phyloP scores from a whole-genome alignment of 495 filamentous ascomycete species.

The Penicilliopsis zonata region DNA sequence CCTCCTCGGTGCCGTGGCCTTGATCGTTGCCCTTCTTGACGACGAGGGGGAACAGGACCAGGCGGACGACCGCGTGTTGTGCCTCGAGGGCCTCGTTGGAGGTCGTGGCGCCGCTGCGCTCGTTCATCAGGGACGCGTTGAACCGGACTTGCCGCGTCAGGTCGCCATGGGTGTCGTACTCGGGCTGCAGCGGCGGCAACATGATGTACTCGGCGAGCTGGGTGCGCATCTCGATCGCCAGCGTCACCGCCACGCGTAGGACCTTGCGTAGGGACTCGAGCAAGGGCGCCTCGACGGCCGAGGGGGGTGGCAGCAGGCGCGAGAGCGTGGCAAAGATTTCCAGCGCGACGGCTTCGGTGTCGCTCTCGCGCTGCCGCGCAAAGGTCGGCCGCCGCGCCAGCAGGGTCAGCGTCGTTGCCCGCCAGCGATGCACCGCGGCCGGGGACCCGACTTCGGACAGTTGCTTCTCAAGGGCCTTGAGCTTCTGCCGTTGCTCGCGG shows the following conservation, averaged over 20 bases:
- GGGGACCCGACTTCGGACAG: conserved; percentile 75
- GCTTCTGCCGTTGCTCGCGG: conserved; percentile 89
- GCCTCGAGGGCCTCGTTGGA: conserved; percentile 69
- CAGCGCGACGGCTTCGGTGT: conserved; percentile 80
- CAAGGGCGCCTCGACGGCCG: conserved; percentile 59
- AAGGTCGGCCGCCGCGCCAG: conserved; percentile 68
- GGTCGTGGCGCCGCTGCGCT: conserved; percentile 57
- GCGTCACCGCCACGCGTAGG: conserved; percentile 65
- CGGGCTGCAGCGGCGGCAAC: conserved; percentile 88
- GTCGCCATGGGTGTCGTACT: conserved; percentile 88
- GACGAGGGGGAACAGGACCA: conserved; percentile 88
- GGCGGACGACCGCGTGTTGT: conserved; percentile 63
- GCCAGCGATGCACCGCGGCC: conserved; percentile 85
- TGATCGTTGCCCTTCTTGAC: conserved; percentile 86
- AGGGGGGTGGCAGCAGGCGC: conserved; percentile 72
- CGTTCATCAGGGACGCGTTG: conserved; percentile 87
- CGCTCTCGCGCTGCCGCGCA: conserved; percentile 59
- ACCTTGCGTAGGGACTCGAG: conserved; percentile 73
- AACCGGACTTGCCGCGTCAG: conserved; percentile 71
- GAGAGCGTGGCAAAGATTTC: conserved; percentile 72
- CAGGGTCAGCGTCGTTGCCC: conserved; percentile 82
- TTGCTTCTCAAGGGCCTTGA: conserved; percentile 85
- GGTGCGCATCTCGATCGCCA: conserved; percentile 92
- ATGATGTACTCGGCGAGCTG: conserved; percentile 95
- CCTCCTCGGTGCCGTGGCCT: conserved; percentile 77